phyloP scores from a whole-genome alignment of 179 eudicot genomes.

The Spergularia azorica region DNA sequence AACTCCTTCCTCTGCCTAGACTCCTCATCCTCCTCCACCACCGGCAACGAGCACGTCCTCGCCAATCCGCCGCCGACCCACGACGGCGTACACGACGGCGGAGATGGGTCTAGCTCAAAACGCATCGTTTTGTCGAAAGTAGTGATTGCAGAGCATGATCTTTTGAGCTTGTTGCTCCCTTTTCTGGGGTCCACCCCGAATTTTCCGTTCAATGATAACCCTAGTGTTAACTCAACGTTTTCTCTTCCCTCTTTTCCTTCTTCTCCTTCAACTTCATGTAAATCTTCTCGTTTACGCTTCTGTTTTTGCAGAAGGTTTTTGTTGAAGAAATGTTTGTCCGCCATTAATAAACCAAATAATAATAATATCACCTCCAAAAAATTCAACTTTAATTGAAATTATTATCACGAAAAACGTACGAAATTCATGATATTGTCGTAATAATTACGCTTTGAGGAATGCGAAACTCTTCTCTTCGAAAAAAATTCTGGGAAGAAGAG shows the following conservation, averaged over 20 bases:
- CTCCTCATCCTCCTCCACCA: conserved; percentile 40
- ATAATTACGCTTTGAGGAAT: no score
- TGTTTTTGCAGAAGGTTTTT: neutral
- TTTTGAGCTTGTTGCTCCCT: conserved; percentile 18
- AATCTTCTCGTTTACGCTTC: neutral
- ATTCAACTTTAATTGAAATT: neutral
- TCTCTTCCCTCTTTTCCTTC: neutral
- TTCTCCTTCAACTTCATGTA: neutral
- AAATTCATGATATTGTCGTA: no score
- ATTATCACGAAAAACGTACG: neutral
- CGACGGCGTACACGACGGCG: neutral
- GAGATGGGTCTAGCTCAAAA: conserved; percentile 13
- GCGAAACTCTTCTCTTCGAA: no score
- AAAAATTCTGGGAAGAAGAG: conserved; percentile 1
- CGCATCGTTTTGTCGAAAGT: neutral
- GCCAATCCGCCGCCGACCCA: conserved; percentile 14
- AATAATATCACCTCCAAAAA: neutral
- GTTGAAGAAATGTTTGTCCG: neutral
- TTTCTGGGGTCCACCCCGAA: conserved; percentile 50
- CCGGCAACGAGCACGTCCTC: conserved; percentile 61
- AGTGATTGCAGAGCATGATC: conserved; percentile 45
- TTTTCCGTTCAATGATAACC: conserved; percentile 54
- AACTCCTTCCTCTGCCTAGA: conserved; percentile 50
- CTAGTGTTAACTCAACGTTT: conserved; percentile 48
- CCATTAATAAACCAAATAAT: neutral